Base-by-base conservation (phyloP, 1,139 yeast genomes). In the Kurtzmaniella quercitrusa region DNA sequence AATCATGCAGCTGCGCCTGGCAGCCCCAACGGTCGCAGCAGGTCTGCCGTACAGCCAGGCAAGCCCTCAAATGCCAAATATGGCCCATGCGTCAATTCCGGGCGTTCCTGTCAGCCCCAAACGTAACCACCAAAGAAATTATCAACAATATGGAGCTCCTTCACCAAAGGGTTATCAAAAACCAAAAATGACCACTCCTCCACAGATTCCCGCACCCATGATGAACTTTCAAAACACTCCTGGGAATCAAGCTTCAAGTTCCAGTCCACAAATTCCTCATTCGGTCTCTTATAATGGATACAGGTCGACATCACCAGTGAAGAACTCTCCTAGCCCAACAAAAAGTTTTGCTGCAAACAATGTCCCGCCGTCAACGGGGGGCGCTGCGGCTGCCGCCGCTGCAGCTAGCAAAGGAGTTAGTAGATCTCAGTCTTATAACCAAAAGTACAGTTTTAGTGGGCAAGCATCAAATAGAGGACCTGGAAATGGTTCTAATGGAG, bases 151-250 rank as follows among this genome's bases (percentile, higher is more conserved):
- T 32, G 35, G 35, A n/a, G 35, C 17, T 5, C 35, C 35, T 32
- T 15, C 35, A 4, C 35, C 35, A 4, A 32, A 17, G 30, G 30
- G 14, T 5, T 18, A 18, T 22, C 38, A 16, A 17, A 36, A 37
- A 5, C 33, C 30, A 17, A 19, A 47, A 39, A 20, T 46, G 39
- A 8, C 48, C 40, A 19, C 47, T 20, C 12, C 41, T 33, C n/a
- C 46, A 28, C 22, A 41, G 38, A 11, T 16, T 19, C 37, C 40
- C 38, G 32, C 37, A 16, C n/a, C 46, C 37, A 17, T 20, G 30
- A 26, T 35, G 44, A 38, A 33, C 44, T 15, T 22, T 45, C 40
- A 23, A 41, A 33, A 14, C n/a, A n/a, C 5, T 26, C n/a, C 30
- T 26, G 12, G 30, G 14, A 12, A 12, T 26, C 30, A 26, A 5